A percentile compares a stretch with the other conserved stretches of the same genome.
Conservation (phyloP, 768 basidiomycete genomes). For the Phaeolepiota aurea region DNA sequence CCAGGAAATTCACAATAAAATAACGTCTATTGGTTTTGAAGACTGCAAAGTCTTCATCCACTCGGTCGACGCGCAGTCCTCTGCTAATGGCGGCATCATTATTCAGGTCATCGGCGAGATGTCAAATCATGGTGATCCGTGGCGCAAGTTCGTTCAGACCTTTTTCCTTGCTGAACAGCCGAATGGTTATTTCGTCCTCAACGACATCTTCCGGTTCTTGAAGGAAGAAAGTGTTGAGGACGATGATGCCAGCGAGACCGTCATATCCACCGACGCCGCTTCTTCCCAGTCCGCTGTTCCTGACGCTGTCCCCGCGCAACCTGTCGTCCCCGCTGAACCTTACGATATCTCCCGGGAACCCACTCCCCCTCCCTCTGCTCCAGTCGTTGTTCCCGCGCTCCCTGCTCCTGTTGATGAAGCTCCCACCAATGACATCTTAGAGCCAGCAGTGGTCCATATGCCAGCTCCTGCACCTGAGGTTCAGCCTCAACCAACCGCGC, state of each 20-base stretch:
- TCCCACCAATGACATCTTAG: constrained; percentile 30
- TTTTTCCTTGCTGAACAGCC: constrained; percentile 99
- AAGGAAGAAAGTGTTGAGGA: constrained; percentile 88
- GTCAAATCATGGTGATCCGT: constrained; percentile 85
- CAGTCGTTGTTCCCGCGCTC: constrained; percentile 19
- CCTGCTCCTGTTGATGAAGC: constrained; percentile 28
- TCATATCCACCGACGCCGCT: constrained; percentile 26
- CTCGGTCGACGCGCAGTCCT: constrained; percentile 95
- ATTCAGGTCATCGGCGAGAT: constrained; percentile 99
- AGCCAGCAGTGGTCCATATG: constrained; percentile 22
- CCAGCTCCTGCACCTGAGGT: constrained; percentile 25
- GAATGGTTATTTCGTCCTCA: constrained; percentile 98
- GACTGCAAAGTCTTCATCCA: constrained; percentile 99
- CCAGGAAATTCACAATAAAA: constrained; percentile 96
- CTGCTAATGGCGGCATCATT: constrained; percentile 91
- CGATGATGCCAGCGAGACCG: constrained; percentile 54
- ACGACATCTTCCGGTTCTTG: constrained; percentile 99
- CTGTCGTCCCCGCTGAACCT: constrained; percentile 27
- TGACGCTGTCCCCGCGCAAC: constrained; percentile 16
- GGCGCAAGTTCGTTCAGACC: constrained; percentile 99
- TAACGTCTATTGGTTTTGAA: constrained; percentile 87
- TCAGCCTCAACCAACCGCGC: constrained; percentile 11
- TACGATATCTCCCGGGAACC: constrained; percentile 26
- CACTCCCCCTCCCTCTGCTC: constrained; percentile 30
- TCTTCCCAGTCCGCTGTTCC: constrained; percentile 21